A percentile compares a stretch with the other conserved stretches of the same genome.
These are phyloP conservation scores for Cytospora piceicola DNA, from an alignment of 2,329 filamentous ascomycete genomes.

Conservation along the genomic window DNA sequence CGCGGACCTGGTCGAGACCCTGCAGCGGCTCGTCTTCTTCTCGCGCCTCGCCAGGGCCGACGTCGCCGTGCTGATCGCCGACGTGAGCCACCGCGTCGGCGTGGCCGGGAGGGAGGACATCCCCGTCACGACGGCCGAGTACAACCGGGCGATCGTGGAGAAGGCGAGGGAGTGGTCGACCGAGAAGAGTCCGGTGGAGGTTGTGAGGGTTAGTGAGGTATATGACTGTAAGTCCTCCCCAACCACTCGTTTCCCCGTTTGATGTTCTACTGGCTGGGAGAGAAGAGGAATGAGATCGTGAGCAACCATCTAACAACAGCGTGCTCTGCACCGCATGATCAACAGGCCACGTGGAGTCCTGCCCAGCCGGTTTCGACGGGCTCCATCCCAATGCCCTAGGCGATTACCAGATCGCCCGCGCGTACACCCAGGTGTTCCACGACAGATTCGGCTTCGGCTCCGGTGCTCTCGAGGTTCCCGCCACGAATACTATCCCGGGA, in stretches of 20 bases:
- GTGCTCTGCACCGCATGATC: background rate
- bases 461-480: constrained; percentile 34
- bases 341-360: constrained; percentile 33
- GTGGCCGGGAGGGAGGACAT: constrained; percentile 36
- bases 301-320: background rate
- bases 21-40: constrained; percentile 37
- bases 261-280: background rate
- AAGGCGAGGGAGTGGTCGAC: constrained; percentile 36
- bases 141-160: constrained; percentile 36
- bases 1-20: constrained; percentile 31
- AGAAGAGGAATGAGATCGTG: background rate
- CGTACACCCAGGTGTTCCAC: constrained; percentile 42
- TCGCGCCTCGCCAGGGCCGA: constrained; percentile 38
- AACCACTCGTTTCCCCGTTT: background rate
- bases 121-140: constrained; percentile 33
- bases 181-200: constrained; percentile 37
- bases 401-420: constrained; percentile 47
- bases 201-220: constrained; percentile 41
- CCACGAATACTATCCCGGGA: constrained; percentile 1
- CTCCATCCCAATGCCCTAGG: constrained; percentile 47
- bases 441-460: constrained; percentile 35
- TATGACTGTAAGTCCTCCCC: constrained; percentile 37
- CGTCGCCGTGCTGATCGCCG: constrained; percentile 38
- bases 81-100: constrained; percentile 37
- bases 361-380: constrained; percentile 44